Percentiles rank a stretch among this genome's conserved stretches.
These are phyloP conservation scores for Brassica nigra DNA, from an alignment of 345 rosid species.

Conservation along the genomic window DNA sequence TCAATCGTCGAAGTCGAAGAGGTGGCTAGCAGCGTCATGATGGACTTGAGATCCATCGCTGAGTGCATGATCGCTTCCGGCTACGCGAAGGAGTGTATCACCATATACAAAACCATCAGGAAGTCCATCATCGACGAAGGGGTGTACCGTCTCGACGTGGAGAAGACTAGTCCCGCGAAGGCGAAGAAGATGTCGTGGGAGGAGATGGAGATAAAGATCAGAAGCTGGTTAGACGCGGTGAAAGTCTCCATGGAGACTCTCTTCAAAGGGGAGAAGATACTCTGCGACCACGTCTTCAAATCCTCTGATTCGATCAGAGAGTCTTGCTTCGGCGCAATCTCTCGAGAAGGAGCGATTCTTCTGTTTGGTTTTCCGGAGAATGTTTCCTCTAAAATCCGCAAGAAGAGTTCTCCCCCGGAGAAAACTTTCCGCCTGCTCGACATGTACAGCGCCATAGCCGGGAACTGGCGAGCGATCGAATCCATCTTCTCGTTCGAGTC, in stretches of 20 bases:
- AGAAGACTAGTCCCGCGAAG: constrained; percentile 47
- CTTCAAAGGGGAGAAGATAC: constrained; percentile 65
- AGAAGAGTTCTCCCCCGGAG: constrained; percentile 44
- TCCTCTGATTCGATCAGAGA: constrained; percentile 55
- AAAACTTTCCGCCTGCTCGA: constrained; percentile 69
- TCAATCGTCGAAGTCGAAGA: constrained; percentile 56
- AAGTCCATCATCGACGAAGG: constrained; percentile 84
- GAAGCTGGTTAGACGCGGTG: constrained; percentile 66
- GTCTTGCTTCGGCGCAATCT: constrained; percentile 65
- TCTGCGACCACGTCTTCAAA: constrained; percentile 75
- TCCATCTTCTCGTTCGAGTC: constrained; percentile 62
- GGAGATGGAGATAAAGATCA: constrained; percentile 54
- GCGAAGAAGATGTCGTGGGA: constrained; percentile 68
- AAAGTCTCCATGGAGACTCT: constrained; percentile 59
- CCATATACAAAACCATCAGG: constrained; percentile 56
- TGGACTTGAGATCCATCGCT: constrained; percentile 70
- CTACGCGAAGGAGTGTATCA: constrained; percentile 69
- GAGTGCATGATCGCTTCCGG: constrained; percentile 89
- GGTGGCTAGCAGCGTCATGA: constrained; percentile 54
- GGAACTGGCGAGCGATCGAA: constrained; percentile 61
- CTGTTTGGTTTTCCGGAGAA: constrained; percentile 63
- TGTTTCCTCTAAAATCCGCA: constrained; percentile 42
- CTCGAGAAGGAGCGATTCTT: constrained; percentile 58
- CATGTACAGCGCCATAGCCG: constrained; percentile 57
- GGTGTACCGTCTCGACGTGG: constrained; percentile 65